Conservation (phyloP, 2,329 filamentous ascomycete genomes). For the Xylaria multiplex region DNA sequence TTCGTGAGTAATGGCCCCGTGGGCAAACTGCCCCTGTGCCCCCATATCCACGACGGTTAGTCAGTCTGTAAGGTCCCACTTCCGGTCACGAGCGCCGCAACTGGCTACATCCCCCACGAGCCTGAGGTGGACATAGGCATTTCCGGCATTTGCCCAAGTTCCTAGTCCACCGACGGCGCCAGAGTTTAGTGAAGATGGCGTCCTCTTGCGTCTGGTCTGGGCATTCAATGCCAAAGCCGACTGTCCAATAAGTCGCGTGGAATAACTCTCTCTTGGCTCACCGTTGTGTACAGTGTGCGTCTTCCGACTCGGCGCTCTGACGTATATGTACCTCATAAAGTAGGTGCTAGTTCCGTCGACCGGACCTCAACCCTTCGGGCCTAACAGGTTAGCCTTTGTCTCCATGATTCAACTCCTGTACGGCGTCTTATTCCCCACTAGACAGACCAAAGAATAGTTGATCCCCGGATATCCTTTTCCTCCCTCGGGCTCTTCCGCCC, state of each 20-base stretch:
- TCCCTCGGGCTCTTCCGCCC: slow-evolving; percentile 6
- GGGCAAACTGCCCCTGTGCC: slow-evolving; percentile 20
- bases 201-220: slow-evolving; percentile 1
- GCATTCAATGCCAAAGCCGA: not conserved
- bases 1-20: slow-evolving; percentile 16
- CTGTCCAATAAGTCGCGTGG: slow-evolving; percentile 12
- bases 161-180: slow-evolving; percentile 11
- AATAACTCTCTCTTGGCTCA: slow-evolving; percentile 3
- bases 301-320: slow-evolving; percentile 16
- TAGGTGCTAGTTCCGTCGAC: slow-evolving; percentile 13
- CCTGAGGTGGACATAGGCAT: slow-evolving; percentile 8
- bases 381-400: slow-evolving; percentile 2
- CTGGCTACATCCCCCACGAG: slow-evolving; percentile 32
- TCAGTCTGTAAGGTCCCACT: slow-evolving; percentile 29
- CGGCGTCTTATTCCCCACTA: slow-evolving; percentile 1
- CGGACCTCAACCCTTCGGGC: slow-evolving; percentile 14
- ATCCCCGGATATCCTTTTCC: slow-evolving; percentile 30
- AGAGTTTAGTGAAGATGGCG: not conserved
- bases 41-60: slow-evolving; percentile 21
- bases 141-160: slow-evolving; percentile 10
- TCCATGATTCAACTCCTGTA: not conserved
- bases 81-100: slow-evolving; percentile 32
- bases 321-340: slow-evolving; percentile 17
- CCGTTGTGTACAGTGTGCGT: slow-evolving; percentile 4
- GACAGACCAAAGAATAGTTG: slow-evolving; percentile 12